phyloP scores from a whole-genome alignment of 1,284 basidiomycete genomes.

The Tylopilus orsonianus region DNA sequence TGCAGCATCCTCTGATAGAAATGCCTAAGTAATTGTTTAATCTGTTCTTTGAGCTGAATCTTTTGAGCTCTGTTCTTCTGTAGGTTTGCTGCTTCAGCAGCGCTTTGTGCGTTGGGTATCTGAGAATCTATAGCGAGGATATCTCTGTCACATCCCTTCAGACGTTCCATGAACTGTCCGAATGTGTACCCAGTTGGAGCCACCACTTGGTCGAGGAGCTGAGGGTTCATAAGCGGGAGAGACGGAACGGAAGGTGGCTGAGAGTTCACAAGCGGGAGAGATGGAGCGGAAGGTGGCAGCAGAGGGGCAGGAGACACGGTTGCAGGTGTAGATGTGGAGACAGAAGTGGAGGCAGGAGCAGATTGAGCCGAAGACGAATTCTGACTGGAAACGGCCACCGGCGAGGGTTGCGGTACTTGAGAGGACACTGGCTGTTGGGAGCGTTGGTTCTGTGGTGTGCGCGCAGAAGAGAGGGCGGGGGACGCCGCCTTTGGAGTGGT shows the following conservation, averaged over 20 bases:
- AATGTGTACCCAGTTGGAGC: slow-evolving; percentile 14
- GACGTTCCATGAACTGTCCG: slow-evolving; percentile 26
- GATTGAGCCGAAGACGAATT: slow-evolving; percentile 16
- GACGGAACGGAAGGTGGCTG: slow-evolving; percentile 14
- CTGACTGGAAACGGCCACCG: slow-evolving; percentile 7
- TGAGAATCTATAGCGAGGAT: slow-evolving; percentile 9
- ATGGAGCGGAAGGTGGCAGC: slow-evolving; percentile 9
- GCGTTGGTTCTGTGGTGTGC: slow-evolving; percentile 19
- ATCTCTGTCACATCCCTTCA: slow-evolving; percentile 20
- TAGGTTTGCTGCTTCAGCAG: slow-evolving; percentile 20
- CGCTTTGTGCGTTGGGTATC: slow-evolving; percentile 14
- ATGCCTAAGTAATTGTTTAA: slow-evolving; percentile 18
- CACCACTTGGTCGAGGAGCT: slow-evolving; percentile 22
- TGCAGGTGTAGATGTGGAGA: slow-evolving; percentile 9
- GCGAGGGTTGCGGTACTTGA: slow-evolving; percentile 15
- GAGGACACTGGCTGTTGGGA: slow-evolving; percentile 11
- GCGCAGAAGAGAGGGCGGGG: slow-evolving; percentile 26
- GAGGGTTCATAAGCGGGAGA: not conserved
- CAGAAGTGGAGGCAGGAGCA: slow-evolving; percentile 7
- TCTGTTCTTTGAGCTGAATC: slow-evolving; percentile 3
- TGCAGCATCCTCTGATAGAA: slow-evolving; percentile 18
- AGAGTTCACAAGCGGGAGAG: slow-evolving; percentile 1
- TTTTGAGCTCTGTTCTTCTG: slow-evolving; percentile 12
- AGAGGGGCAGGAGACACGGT: slow-evolving; percentile 12
- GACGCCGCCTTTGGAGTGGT: slow-evolving; percentile 26